phyloP scores from a whole-genome alignment of 768 basidiomycete species.

The Guyanaporus albipodus region DNA sequence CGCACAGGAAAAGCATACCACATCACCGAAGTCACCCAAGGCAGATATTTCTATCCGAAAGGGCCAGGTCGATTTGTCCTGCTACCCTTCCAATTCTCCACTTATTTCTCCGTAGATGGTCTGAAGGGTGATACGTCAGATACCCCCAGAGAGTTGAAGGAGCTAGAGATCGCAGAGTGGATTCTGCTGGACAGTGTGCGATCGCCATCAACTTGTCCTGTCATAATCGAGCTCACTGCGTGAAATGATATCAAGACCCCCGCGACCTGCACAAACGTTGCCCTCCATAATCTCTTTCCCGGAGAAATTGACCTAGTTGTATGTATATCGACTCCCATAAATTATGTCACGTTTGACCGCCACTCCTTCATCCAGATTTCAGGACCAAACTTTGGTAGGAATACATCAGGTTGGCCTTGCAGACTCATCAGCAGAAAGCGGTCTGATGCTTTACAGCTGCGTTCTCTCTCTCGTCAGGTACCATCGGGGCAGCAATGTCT shows the following conservation, averaged over 20 bases:
- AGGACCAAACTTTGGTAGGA: slow-evolving; percentile 83
- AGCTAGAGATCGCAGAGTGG: slow-evolving; percentile 86
- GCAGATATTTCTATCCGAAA: slow-evolving; percentile 74
- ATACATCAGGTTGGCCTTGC: slow-evolving; percentile 61
- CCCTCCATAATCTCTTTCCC: slow-evolving; percentile 82
- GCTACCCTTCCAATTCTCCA: not conserved
- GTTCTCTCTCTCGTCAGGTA: slow-evolving; percentile 87
- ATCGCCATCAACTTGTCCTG: slow-evolving; percentile 18
- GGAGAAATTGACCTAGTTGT: slow-evolving; percentile 89
- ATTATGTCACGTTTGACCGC: not conserved
- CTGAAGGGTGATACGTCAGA: slow-evolving; percentile 65
- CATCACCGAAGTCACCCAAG: slow-evolving; percentile 66
- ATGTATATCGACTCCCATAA: slow-evolving; percentile 21
- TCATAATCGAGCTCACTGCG: slow-evolving; percentile 6
- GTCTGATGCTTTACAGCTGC: slow-evolving; percentile 49
- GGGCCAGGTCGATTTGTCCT: slow-evolving; percentile 39
- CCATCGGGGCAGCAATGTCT: slow-evolving; percentile 87
- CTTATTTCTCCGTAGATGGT: slow-evolving; percentile 35
- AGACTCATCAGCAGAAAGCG: not conserved
- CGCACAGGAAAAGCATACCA: slow-evolving; percentile 72
- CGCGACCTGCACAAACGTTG: slow-evolving; percentile 89
- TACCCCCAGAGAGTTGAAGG: slow-evolving; percentile 59
- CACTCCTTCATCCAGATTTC: slow-evolving; percentile 53
- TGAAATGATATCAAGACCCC: slow-evolving; percentile 55
- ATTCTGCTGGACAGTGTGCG: slow-evolving; percentile 79